Evolutionary conservation across 2,329 filamentous ascomycete genomes (phyloP).

Genomic region (Aspergillus aculeatinus): DNA sequence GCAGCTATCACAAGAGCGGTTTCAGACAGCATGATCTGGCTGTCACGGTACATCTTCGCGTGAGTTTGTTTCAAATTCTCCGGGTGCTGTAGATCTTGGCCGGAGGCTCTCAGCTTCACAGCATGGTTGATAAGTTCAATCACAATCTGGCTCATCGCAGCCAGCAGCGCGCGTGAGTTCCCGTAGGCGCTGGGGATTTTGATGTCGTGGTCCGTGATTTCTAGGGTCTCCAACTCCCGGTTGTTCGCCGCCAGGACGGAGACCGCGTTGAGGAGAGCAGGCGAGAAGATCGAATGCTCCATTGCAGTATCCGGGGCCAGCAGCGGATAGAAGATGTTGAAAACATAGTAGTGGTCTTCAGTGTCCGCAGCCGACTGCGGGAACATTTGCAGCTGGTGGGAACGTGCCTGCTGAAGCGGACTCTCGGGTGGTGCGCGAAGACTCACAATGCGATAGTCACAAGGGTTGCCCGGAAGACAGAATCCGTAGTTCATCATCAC

Average conservation of each 20-base stretch:
- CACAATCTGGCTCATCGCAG: conserved; percentile 43
- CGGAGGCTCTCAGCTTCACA: conserved; percentile 32
- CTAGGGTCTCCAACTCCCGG: conserved; percentile 38
- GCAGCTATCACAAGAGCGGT: conserved; percentile 41
- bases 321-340: conserved; percentile 47
- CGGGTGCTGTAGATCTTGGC: conserved; percentile 30
- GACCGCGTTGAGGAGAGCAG: conserved; percentile 43
- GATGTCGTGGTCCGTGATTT: conserved; percentile 33
- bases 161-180: conserved; percentile 38
- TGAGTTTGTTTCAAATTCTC: conserved; percentile 41
- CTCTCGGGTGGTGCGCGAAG: conserved; percentile 41
- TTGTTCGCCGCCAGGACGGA: conserved; percentile 44
- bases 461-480: conserved; percentile 43
- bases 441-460: conserved; percentile 45
- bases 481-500: conserved; percentile 50
- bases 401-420: conserved; percentile 38
- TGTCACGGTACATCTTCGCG: conserved; percentile 44
- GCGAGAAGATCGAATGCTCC: conserved; percentile 46
- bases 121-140: conserved; percentile 44
- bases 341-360: conserved; percentile 45
- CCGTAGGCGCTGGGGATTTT: conserved; percentile 33
- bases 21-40: conserved; percentile 41
- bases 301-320: conserved; percentile 32
- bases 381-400: conserved; percentile 34
- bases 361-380: conserved; percentile 29